Percentiles rank a stretch among this genome's conserved stretches.
Conservation (phyloP, 2,329 filamentous ascomycete species). For the Diaporthe sp. region DNA sequence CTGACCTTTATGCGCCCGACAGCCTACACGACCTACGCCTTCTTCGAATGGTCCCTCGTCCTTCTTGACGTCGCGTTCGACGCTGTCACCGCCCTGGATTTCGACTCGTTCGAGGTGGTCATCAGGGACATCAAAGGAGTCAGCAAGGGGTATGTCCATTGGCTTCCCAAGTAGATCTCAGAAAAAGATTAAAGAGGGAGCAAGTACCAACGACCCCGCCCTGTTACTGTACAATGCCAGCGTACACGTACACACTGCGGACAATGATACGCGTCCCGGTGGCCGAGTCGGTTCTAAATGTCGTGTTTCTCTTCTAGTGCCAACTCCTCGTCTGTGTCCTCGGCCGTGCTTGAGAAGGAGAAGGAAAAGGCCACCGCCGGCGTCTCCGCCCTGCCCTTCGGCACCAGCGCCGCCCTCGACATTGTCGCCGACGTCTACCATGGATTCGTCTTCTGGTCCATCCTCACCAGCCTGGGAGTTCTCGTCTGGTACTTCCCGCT, state of each 20-base stretch:
- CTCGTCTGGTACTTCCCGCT: constrained; percentile 98
- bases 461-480: constrained; percentile 89
- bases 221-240: constrained; percentile 35
- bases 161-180: constrained; percentile 85
- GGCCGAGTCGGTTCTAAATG: constrained; percentile 54
- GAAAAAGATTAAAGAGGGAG: constrained; percentile 13
- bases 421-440: constrained; percentile 91
- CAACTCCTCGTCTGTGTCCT: constrained; percentile 59
- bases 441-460: constrained; percentile 96
- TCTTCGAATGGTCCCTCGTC: constrained; percentile 97
- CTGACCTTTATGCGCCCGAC: constrained; percentile 37
- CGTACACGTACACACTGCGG: constrained; percentile 37
- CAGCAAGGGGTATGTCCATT: constrained; percentile 98
- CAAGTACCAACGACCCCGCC: constrained; percentile 30
- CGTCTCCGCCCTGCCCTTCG: constrained; percentile 79
- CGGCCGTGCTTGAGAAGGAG: constrained; percentile 76
- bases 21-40: constrained; percentile 98
- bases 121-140: constrained; percentile 89
- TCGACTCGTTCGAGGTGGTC: constrained; percentile 87
- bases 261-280: constrained; percentile 21
- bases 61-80: constrained; percentile 97
- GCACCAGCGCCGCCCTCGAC: constrained; percentile 81
- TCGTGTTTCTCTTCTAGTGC: constrained; percentile 55
- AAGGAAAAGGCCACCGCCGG: constrained; percentile 81
- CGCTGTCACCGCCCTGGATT: constrained; percentile 93